Evolutionary conservation across 2,329 filamentous ascomycete genomes (phyloP).

Genomic region (Sordariomycetes sp.): DNA sequence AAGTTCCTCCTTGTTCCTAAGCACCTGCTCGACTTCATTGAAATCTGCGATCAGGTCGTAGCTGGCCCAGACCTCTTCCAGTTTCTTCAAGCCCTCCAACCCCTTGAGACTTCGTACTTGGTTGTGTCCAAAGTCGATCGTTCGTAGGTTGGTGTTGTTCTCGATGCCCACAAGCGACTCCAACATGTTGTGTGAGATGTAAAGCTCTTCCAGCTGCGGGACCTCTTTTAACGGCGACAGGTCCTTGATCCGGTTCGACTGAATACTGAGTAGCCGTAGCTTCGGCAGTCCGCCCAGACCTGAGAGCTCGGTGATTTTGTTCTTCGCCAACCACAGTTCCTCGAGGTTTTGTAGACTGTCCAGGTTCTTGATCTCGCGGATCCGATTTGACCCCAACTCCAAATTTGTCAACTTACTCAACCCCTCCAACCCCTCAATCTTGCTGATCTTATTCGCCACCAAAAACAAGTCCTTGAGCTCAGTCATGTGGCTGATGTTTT

Average conservation of each 20-base stretch:
- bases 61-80: slow-evolving; percentile 93
- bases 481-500: slow-evolving; percentile 69
- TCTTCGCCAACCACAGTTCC: slow-evolving; percentile 91
- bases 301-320: slow-evolving; percentile 81
- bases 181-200: slow-evolving; percentile 92
- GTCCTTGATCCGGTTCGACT: slow-evolving; percentile 82
- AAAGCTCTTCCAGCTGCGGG: slow-evolving; percentile 77
- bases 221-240: slow-evolving; percentile 69
- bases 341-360: slow-evolving; percentile 70
- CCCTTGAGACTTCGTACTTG: slow-evolving; percentile 67
- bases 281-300: slow-evolving; percentile 68
- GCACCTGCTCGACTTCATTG: slow-evolving; percentile 66
- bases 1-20: slow-evolving; percentile 70
- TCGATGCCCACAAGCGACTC: slow-evolving; percentile 67
- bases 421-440: slow-evolving; percentile 75
- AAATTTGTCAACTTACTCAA: slow-evolving; percentile 70
- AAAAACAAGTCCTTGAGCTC: slow-evolving; percentile 80
- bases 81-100: slow-evolving; percentile 54
- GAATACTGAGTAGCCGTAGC: slow-evolving; percentile 83
- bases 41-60: slow-evolving; percentile 79
- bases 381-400: slow-evolving; percentile 86
- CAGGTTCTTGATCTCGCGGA: slow-evolving; percentile 80
- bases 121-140: slow-evolving; percentile 88
- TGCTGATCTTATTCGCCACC: slow-evolving; percentile 87
- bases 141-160: slow-evolving; percentile 55